Evolutionary conservation across 257 asterid species (phyloP).

Genomic region (Mentha longifolia): DNA sequence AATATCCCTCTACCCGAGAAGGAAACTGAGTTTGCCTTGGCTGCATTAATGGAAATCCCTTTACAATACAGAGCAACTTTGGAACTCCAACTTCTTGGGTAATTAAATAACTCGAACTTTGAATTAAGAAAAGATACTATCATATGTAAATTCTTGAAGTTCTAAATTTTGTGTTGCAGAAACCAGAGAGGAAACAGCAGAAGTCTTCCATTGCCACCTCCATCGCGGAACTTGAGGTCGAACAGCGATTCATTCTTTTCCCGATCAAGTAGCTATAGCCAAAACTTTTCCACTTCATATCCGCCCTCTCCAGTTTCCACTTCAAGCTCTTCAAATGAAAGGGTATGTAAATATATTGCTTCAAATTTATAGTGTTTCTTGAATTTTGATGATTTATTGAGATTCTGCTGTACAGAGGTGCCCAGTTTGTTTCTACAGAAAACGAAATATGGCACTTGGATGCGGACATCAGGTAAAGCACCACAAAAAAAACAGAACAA

Average conservation of each 20-base stretch:
- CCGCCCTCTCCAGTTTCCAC: constrained; percentile 48
- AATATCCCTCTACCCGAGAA: constrained; percentile 60
- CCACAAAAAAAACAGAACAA: background rate
- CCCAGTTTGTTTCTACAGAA: constrained; percentile 49
- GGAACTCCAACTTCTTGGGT: constrained; percentile 81
- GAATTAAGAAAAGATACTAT: background rate
- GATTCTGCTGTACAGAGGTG: constrained; percentile 44
- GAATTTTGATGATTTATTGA: background rate
- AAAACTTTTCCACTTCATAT: constrained; percentile 24
- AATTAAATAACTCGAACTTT: background rate
- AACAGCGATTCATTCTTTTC: constrained; percentile 9
- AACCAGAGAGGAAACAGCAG: constrained; percentile 36
- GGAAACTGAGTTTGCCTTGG: constrained; percentile 80
- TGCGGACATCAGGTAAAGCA: constrained; percentile 60
- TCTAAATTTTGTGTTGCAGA: constrained; percentile 27
- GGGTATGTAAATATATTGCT: constrained; percentile 32
- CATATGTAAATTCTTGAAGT: background rate
- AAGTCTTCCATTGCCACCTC: constrained; percentile 51
- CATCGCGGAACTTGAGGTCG: constrained; percentile 31
- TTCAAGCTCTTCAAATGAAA: constrained; percentile 28
- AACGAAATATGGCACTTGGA: constrained; percentile 48
- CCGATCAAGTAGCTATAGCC: constrained; percentile 35
- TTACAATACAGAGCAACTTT: constrained; percentile 80
- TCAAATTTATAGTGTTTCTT: background rate
- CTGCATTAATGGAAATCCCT: constrained; percentile 92